phyloP scores from a whole-genome alignment of 1,139 yeast species.

The Yamadazyma siamensis region DNA sequence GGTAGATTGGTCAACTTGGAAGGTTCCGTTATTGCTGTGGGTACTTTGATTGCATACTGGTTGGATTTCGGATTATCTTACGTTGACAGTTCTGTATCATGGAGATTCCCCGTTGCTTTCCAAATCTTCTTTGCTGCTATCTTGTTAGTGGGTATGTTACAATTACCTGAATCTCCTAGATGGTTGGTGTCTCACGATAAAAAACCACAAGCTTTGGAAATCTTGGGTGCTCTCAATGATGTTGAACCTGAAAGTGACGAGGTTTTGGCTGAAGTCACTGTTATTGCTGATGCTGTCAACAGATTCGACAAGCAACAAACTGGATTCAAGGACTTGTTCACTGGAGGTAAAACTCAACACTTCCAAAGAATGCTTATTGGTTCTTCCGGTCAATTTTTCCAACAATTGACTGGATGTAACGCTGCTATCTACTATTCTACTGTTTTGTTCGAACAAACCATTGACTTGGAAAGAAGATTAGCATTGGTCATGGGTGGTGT shows the following conservation, averaged over 20 bases:
- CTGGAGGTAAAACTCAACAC: conserved; percentile 55
- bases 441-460: conserved; percentile 52
- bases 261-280: conserved; percentile 38
- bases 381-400: conserved; percentile 48
- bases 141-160: conserved; percentile 15
- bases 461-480: conserved; percentile 46
- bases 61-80: conserved; percentile 63
- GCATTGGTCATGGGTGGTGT: conserved; percentile 60
- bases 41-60: conserved; percentile 26
- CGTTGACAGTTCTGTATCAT: conserved; percentile 34
- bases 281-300: conserved; percentile 37
- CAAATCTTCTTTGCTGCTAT: conserved; percentile 20
- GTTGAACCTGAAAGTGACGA: conserved; percentile 38
- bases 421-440: conserved; percentile 64
- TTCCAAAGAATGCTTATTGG: conserved; percentile 54
- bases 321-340: conserved; percentile 45
- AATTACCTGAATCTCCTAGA: conserved; percentile 25
- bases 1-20: conserved; percentile 63
- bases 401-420: conserved; percentile 57
- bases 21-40: conserved; percentile 62
- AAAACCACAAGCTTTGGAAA: conserved; percentile 42
- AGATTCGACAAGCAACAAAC: conserved; percentile 35
- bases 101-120: conserved; percentile 26
- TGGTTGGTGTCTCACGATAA: conserved; percentile 48
- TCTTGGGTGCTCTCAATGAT: conserved; percentile 37